These are phyloP conservation scores for Nelumbo lutea DNA, from an alignment of 164 flowering plant genomes.

Conservation along the genomic window DNA sequence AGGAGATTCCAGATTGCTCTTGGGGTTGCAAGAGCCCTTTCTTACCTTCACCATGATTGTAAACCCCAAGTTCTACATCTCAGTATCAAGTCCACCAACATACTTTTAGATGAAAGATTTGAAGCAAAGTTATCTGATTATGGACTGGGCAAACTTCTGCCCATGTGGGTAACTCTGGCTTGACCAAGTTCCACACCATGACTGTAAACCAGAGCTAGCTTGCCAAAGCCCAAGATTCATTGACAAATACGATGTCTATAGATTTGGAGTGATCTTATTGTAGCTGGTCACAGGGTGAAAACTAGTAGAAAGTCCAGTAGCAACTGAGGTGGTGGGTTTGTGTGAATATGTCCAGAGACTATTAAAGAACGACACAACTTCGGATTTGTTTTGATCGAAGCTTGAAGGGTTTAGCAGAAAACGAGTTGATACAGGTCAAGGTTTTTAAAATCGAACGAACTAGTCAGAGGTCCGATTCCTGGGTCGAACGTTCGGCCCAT, in stretches of 20 bases:
- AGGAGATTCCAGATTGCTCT: constrained; percentile 81
- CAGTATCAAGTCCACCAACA: constrained; percentile 86
- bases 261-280: constrained; percentile 82
- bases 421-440: constrained; percentile 63
- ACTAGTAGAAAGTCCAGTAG: constrained; percentile 74
- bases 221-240: constrained; percentile 51
- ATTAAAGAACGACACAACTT: constrained; percentile 67
- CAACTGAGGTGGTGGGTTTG: constrained; percentile 66
- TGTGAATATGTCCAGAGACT: constrained; percentile 70
- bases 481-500: too few species aligned
- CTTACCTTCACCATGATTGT: constrained; percentile 95
- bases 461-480: too few species aligned
- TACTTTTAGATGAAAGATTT: constrained; percentile 66
- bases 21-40: constrained; percentile 85
- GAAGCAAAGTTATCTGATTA: constrained; percentile 81
- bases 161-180: constrained; percentile 56
- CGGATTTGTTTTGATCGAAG: constrained; percentile 74
- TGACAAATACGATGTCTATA: constrained; percentile 91
- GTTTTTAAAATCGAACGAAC: too few species aligned
- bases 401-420: constrained; percentile 66
- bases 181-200: constrained; percentile 67
- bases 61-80: constrained; percentile 83
- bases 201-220: constrained; percentile 92
- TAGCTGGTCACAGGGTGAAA: constrained; percentile 94
- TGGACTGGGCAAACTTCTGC: constrained; percentile 71